phyloP scores from a whole-genome alignment of 73 alveolate species.

The Blepharisma stoltei region DNA sequence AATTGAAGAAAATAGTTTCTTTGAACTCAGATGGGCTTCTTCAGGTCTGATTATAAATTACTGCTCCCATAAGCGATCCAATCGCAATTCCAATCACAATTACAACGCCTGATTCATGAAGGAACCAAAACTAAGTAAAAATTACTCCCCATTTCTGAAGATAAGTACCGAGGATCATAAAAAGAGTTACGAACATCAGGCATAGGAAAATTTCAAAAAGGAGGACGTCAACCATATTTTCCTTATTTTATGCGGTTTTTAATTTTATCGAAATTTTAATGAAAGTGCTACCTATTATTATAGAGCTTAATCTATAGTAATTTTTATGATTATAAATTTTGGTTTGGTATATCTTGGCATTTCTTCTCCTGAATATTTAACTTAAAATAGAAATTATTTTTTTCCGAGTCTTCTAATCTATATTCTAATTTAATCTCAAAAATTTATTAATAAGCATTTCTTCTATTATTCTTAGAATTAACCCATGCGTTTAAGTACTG shows the following conservation, averaged over 20 bases:
- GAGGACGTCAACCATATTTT: neutral
- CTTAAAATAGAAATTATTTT: no score
- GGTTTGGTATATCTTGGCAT: no score
- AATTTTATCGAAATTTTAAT: no score
- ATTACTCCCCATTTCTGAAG: slow-evolving; percentile 23
- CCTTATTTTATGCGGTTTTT: no score
- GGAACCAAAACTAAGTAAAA: neutral
- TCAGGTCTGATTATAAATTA: slow-evolving; percentile 27
- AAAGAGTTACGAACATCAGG: neutral
- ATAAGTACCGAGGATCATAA: neutral
- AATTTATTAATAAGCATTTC: no score
- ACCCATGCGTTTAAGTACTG: slow-evolving; percentile 2
- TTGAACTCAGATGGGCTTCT: slow-evolving; percentile 14
- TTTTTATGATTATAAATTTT: no score
- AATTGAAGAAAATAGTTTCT: slow-evolving; percentile 82
- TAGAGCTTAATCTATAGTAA: no score
- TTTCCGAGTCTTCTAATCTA: no score
- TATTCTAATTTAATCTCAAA: no score
- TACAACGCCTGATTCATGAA: slow-evolving; percentile 83
- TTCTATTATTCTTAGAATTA: neutral
- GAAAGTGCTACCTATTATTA: no score
- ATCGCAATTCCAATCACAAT: slow-evolving; percentile 65
- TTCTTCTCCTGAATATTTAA: no score
- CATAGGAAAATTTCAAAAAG: neutral
- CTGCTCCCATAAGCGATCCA: slow-evolving; percentile 45